Base-by-base conservation (phyloP, 441 rosid species). In the Adansonia madagascariensis region DNA sequence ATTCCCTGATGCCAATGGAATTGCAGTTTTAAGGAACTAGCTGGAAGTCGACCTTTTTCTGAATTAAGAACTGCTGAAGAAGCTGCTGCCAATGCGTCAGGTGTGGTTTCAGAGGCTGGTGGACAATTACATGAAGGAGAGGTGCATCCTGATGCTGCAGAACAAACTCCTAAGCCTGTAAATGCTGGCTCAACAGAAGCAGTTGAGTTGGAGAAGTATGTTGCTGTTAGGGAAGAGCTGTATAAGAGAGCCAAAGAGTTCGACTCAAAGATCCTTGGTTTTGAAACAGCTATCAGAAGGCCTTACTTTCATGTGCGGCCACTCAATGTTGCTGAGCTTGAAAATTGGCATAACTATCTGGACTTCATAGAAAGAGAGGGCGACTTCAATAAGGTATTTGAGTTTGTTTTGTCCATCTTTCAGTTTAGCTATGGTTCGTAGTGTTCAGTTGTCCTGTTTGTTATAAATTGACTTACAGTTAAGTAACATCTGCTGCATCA, bases 271-370 rank as follows among this genome's bases (percentile, higher is more conserved):
- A 94, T 93, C 81, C 78, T 87, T 87, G 98, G 95, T 84, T 96
- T 90, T 88, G 99, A 96, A 89, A 84, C 88, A 84, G 93, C 98
- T 87, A 91, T 96, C 78, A 91, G 91, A 79, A 90, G 99, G 83
- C 99, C 98, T 55, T 96, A 94, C 87, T 96, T 94, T 81, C 99
- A 96, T 77, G 95, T 93, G 82, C 90, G 91, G 81, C 98, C 98
- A 78, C 93, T 96, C 75, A 91, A 88, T 88, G 81, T 86, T 15
- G 85, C 90, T 35, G 99, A 96, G 88, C 98, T 96, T 77, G 98
- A 94, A 87, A 91, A 96, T 73, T 96, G 99, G 98, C 98, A 97
- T 81, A 91, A 85, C 78, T 97, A 91, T 82, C 85, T 94, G 84
- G 91, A 92, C 78, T 92, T 92, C 77, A 88, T 88, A 18, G 99